Base-by-base conservation (phyloP, 805 yeast genomes). In the Starmera quercuum region DNA sequence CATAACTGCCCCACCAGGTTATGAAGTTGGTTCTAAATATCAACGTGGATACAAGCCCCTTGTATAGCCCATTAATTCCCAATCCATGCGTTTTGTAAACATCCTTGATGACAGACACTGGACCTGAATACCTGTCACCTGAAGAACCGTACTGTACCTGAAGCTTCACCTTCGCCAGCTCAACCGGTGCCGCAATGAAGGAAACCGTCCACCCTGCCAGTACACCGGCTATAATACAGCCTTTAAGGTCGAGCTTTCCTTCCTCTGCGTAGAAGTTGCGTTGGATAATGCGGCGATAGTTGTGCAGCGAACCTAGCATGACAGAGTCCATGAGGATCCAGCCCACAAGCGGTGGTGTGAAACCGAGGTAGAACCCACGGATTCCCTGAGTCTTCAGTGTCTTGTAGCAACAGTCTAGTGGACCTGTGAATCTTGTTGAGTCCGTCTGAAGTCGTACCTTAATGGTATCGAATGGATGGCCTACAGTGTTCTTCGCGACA, bases 1-100 rank as follows among this genome's bases (percentile, higher is more conserved):
- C 95, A 53, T 87, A 87, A 0, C 94, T 77, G 2, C 95, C 95
- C 97, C 97, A 87, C 90, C 94, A 85, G 38, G 84, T 83, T 23
- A 83, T 68, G 54, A 86, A 87, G 57, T 83, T 83, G 1, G 95
- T 77, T 53, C 96, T 69, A 63, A 87, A 87, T 11, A 87, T 71
- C 80, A 86, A 73, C 0, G 97, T 87, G 12, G 95, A 77, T n/a
- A 77, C 59, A 28, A 87, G 64, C 6, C 95, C 96, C 45, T 83
- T 76, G 54, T 84, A 87, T 2, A 83, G 60, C 0, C 95, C 94
- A 38, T 75, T 58, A 18, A 82, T 59, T 8, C 95, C 95, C 8
- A 49, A 6, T 0, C 56, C 56, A 23, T 74, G 70, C 29, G 72
- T 66, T 30, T 63, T 62, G 53, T 73, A 73, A 14, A 80, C 58